Conservation (phyloP, 2,329 filamentous ascomycete genomes). For the Daldinia sp. region DNA sequence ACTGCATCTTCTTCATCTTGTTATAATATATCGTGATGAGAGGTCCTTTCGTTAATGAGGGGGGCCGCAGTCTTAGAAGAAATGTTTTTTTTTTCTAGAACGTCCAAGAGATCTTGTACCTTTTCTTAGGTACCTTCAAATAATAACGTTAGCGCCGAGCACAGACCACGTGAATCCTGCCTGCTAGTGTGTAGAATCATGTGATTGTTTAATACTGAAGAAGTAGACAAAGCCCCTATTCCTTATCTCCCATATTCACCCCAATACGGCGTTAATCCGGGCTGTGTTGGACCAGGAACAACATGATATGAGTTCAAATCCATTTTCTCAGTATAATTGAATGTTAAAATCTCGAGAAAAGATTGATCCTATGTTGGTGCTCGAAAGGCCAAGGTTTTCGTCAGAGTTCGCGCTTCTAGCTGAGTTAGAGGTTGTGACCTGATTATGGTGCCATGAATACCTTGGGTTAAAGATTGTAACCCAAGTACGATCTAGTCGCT, state of each 20-base stretch:
- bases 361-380: neutral
- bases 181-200: neutral
- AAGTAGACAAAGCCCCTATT: constrained; percentile 1
- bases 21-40: neutral
- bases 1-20: constrained; percentile 49
- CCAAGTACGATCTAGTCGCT: neutral
- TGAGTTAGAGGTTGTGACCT: neutral
- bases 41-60: neutral
- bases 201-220: neutral
- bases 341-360: neutral
- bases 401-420: neutral
- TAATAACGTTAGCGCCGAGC: neutral
- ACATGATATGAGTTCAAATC: neutral
- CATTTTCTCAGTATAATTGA: neutral
- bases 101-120: neutral
- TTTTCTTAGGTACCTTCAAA: neutral
- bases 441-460: neutral
- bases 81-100: neutral
- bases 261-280: neutral
- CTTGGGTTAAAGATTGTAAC: neutral
- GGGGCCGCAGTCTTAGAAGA: neutral
- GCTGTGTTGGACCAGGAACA: neutral
- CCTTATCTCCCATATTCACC: neutral
- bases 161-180: neutral
- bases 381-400: neutral